phyloP scores from a whole-genome alignment of 1,139 yeast genomes.

The Pichia sp. region DNA sequence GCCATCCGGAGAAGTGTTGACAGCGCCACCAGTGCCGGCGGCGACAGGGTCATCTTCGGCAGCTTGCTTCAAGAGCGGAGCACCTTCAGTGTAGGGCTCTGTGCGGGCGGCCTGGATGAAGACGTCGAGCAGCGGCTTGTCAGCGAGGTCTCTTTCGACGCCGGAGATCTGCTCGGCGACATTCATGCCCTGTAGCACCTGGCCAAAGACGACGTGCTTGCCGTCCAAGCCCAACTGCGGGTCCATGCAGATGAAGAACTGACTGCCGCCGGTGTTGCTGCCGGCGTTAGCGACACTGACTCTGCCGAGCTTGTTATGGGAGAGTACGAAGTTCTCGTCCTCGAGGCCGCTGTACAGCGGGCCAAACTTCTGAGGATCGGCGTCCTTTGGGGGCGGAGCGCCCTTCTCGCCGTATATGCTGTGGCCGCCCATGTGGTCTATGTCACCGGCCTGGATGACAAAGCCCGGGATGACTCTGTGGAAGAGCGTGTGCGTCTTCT shows the following conservation, averaged over 20 bases:
- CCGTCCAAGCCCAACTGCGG: slow-evolving; percentile 63
- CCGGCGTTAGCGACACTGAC: slow-evolving; percentile 82
- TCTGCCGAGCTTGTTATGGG: slow-evolving; percentile 64
- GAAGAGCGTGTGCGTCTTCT: slow-evolving; percentile 57
- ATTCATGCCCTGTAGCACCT: slow-evolving; percentile 65
- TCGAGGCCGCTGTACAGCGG: slow-evolving; percentile 16
- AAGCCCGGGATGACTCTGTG: slow-evolving; percentile 73
- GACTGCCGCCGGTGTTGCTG: slow-evolving; percentile 74
- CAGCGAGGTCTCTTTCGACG: slow-evolving; percentile 45
- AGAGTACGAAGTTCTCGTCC: slow-evolving; percentile 65
- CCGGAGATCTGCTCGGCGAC: slow-evolving; percentile 51
- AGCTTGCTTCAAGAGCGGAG: too few relatives aligned
- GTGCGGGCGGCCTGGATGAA: slow-evolving; percentile 12
- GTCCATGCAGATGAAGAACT: slow-evolving; percentile 56
- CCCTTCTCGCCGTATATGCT: slow-evolving; percentile 60
- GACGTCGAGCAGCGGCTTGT: slow-evolving; percentile 50
- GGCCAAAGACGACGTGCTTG: slow-evolving; percentile 74
- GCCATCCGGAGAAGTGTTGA: too few relatives aligned
- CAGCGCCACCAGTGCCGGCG: too few relatives aligned
- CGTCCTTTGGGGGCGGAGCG: slow-evolving; percentile 35
- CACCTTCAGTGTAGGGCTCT: background rate
- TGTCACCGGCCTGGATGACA: slow-evolving; percentile 84
- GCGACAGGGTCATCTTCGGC: too few relatives aligned
- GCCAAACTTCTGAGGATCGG: slow-evolving; percentile 7
- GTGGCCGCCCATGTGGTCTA: slow-evolving; percentile 72